A percentile compares a stretch with the other conserved stretches of the same genome.
Conservation (phyloP, 148 eudicot genomes). For the Agrostemma githago region DNA sequence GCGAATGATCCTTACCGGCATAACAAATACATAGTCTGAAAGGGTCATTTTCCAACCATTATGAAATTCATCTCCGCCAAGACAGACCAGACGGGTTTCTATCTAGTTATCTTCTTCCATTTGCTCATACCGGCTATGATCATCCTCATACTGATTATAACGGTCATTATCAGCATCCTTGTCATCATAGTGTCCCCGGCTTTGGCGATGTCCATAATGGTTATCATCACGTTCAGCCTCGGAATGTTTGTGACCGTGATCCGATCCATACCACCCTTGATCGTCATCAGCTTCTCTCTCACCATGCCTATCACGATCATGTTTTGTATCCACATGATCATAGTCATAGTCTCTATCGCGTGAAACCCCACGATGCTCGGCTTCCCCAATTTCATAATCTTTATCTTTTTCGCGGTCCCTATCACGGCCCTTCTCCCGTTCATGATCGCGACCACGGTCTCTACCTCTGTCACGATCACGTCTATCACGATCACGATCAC, state of each 20-base stretch:
- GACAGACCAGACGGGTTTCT: conserved; percentile 23
- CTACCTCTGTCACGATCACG: conserved; percentile 54
- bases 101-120: conserved; percentile 50
- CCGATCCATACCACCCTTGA: conserved; percentile 54
- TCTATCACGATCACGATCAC: conserved; percentile 48
- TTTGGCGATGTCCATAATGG: conserved; percentile 43
- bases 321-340: conserved; percentile 56
- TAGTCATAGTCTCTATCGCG: conserved; percentile 70
- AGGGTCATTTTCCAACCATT: not conserved
- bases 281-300: conserved; percentile 54
- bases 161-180: conserved; percentile 46
- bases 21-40: conserved; percentile 8
- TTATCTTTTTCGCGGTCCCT: conserved; percentile 52
- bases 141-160: conserved; percentile 40
- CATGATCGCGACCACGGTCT: conserved; percentile 53
- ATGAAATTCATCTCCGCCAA: not conserved
- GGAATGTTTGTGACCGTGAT: conserved; percentile 39
- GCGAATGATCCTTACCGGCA: conserved; percentile 7
- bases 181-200: conserved; percentile 36
- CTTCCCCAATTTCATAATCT: conserved; percentile 51
- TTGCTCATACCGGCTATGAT: conserved; percentile 42
- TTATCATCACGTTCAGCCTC: conserved; percentile 40
- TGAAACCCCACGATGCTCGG: conserved; percentile 64
- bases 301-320: conserved; percentile 56
- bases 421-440: conserved; percentile 50